Conservation (phyloP, 2,329 filamentous ascomycete genomes). For the Epichloe baconii region DNA sequence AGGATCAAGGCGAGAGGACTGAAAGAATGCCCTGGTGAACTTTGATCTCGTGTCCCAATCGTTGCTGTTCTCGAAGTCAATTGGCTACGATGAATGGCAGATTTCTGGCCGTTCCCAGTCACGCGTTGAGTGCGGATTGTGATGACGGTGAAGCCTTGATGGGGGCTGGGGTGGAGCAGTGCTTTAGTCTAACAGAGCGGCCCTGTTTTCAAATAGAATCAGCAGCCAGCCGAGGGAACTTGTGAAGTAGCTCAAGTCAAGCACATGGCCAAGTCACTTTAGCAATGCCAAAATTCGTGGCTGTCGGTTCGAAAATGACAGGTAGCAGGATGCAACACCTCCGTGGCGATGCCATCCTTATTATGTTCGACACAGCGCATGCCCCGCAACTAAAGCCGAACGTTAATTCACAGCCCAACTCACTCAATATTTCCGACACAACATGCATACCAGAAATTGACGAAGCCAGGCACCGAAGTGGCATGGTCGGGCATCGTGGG, state of each 20-base stretch:
- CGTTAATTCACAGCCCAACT: neutral
- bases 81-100: neutral
- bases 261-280: neutral
- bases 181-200: neutral
- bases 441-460: neutral
- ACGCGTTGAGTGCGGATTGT: neutral
- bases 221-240: neutral
- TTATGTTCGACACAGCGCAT: constrained; percentile 1
- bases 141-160: neutral
- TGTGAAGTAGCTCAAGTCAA: neutral
- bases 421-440: neutral
- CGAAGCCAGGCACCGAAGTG: neutral
- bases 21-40: too few relatives aligned
- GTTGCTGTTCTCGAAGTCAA: too few relatives aligned
- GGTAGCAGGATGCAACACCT: neutral
- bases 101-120: too few relatives aligned
- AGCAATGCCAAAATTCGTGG: neutral
- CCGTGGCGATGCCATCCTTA: neutral
- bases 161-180: neutral
- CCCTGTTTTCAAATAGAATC: neutral
- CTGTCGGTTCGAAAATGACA: neutral
- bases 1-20: too few relatives aligned
- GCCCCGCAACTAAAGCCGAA: neutral
- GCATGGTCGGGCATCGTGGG: neutral
- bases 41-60: too few relatives aligned